Evolutionary conservation across 2,329 filamentous ascomycete genomes (phyloP).

Genomic region (Fonsecaea pedrosoi): DNA sequence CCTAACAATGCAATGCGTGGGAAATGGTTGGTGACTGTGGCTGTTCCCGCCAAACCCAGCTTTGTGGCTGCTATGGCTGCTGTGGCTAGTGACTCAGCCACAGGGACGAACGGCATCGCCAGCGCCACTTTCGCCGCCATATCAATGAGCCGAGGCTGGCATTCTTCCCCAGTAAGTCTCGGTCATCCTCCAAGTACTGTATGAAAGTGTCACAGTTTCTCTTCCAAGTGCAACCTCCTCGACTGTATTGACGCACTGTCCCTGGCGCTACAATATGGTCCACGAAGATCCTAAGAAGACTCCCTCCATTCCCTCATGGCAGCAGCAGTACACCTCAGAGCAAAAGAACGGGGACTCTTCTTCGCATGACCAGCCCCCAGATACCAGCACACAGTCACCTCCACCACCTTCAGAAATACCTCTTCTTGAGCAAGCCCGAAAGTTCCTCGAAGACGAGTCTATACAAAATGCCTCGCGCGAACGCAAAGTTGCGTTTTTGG

Average conservation of each 20-base stretch:
- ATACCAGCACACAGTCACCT: conserved; percentile 2
- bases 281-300: conserved; percentile 44
- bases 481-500: conserved; percentile 77
- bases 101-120: too few relatives aligned
- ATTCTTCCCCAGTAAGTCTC: not conserved
- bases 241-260: not conserved
- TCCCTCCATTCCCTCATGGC: conserved; percentile 51
- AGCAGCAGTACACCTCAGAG: conserved; percentile 38
- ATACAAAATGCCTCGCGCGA: conserved; percentile 73
- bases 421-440: conserved; percentile 70
- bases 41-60: not conserved
- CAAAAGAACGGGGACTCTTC: conserved; percentile 49
- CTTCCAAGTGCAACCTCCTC: not conserved
- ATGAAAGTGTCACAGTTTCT: not conserved
- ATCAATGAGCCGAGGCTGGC: conserved; percentile 16
- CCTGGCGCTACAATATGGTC: conserved; percentile 42
- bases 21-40: conserved; percentile 16
- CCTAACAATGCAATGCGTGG: not conserved
- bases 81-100: not conserved
- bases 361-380: conserved; percentile 37
- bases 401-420: conserved; percentile 41
- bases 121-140: not conserved
- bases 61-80: conserved; percentile 9
- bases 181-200: not conserved
- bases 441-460: conserved; percentile 76